These are phyloP conservation scores for Solanum paucissectum DNA, from an alignment of 257 asterid genomes.

Conservation along the genomic window DNA sequence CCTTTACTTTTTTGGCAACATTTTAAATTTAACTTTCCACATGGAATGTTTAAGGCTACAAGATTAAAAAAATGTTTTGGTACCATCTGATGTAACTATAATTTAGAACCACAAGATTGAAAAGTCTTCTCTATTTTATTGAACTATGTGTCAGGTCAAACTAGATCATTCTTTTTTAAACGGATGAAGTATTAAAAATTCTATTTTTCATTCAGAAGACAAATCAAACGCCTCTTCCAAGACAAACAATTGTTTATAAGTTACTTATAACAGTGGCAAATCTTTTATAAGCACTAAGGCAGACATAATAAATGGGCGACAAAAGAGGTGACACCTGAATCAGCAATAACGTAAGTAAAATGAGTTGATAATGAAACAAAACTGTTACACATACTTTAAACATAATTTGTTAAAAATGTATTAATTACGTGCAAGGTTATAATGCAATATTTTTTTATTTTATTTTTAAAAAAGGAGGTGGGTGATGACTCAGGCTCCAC, in stretches of 20 bases:
- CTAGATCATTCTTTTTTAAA: too few relatives aligned
- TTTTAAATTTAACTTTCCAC: too few relatives aligned
- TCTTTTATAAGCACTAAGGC: background rate
- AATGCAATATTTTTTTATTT: background rate
- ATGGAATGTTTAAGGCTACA: too few relatives aligned
- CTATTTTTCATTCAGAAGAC: background rate
- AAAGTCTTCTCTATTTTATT: too few relatives aligned
- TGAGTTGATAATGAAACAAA: background rate
- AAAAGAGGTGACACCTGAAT: background rate
- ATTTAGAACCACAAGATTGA: too few relatives aligned
- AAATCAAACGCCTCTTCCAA: background rate
- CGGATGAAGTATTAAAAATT: too few relatives aligned
- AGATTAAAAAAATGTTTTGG: too few relatives aligned
- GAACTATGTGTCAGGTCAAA: too few relatives aligned
- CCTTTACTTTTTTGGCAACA: too few relatives aligned
- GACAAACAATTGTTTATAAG: background rate
- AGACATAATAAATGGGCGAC: background rate
- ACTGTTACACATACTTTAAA: background rate
- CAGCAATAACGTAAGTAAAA: background rate
- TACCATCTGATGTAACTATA: too few relatives aligned
- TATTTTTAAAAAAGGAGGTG: background rate
- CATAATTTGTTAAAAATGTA: background rate
- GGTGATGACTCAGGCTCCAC: constrained; percentile 25
- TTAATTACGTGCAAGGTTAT: background rate
- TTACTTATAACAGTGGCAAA: background rate